Conservation (phyloP, 768 basidiomycete genomes). For the Macrolepiota albuminosa region DNA sequence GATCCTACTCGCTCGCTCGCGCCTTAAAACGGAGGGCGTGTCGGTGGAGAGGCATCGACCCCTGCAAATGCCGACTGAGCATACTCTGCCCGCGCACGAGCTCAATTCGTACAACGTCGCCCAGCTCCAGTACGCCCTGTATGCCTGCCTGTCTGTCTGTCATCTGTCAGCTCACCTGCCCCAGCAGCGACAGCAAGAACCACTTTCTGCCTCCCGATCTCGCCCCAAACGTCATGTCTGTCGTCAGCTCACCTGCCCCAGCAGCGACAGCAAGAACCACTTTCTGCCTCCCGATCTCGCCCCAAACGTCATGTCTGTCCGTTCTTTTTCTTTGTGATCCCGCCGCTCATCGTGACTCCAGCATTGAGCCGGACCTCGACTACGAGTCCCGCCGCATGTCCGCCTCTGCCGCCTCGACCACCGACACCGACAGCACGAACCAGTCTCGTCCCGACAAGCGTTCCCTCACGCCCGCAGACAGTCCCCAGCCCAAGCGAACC, state of each 20-base stretch:
- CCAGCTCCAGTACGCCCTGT: conserved; percentile 58
- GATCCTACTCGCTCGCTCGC: conserved; percentile 17
- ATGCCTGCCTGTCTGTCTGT: too few species aligned
- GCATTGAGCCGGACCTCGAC: conserved; percentile 37
- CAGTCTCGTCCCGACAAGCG: conserved; percentile 61
- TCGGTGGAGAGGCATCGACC: neutral
- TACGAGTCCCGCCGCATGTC: conserved; percentile 74
- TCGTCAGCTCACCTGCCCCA: conserved; percentile 16
- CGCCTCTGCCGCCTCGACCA: conserved; percentile 62
- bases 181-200: conserved; percentile 41
- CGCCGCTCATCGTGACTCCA: neutral
- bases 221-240: too few species aligned
- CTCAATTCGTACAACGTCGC: conserved; percentile 59
- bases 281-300: conserved; percentile 30
- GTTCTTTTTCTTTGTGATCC: neutral
- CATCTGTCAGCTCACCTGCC: neutral
- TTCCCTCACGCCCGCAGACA: conserved; percentile 48
- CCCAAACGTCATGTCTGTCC: conserved; percentile 41
- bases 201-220: conserved; percentile 28
- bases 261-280: conserved; percentile 38
- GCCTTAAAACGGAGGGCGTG: conserved; percentile 16
- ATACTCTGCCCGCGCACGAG: conserved; percentile 26
- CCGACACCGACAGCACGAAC: conserved; percentile 62
- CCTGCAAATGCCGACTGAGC: conserved; percentile 55
- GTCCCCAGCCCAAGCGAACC: conserved; percentile 49